phyloP scores from a whole-genome alignment of 768 basidiomycete species.

The Tephrocybe sp. region DNA sequence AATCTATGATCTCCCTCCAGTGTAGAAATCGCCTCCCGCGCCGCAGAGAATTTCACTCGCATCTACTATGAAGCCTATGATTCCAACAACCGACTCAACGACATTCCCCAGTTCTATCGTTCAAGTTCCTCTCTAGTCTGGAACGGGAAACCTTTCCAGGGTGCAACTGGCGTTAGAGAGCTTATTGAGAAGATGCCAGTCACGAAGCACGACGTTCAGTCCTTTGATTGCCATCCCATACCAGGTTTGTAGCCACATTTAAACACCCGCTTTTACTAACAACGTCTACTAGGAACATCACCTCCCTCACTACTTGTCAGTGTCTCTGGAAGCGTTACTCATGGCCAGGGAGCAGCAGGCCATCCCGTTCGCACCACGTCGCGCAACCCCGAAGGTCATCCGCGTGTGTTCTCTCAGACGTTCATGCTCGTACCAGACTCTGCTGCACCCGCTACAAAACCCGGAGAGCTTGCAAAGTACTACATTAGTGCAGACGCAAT shows the following conservation, averaged over 20 bases:
- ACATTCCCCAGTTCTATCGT: slow-evolving; percentile 82
- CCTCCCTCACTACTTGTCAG: slow-evolving; percentile 80
- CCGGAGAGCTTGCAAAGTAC: slow-evolving; percentile 79
- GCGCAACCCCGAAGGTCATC: slow-evolving; percentile 69
- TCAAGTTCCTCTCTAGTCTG: slow-evolving; percentile 74
- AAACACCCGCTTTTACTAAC: not conserved
- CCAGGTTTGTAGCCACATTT: slow-evolving; percentile 51
- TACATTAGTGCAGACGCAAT: slow-evolving; percentile 78
- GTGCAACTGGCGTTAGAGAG: slow-evolving; percentile 64
- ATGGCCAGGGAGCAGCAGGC: slow-evolving; percentile 59
- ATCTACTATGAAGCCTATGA: slow-evolving; percentile 85
- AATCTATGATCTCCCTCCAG: slow-evolving; percentile 37
- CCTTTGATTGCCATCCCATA: slow-evolving; percentile 89
- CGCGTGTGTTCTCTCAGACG: slow-evolving; percentile 85
- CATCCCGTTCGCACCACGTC: slow-evolving; percentile 54
- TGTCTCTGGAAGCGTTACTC: slow-evolving; percentile 78
- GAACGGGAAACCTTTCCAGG: slow-evolving; percentile 84
- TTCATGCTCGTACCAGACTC: slow-evolving; percentile 84
- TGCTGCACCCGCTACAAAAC: slow-evolving; percentile 57
- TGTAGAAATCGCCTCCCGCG: slow-evolving; percentile 82
- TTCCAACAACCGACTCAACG: slow-evolving; percentile 70
- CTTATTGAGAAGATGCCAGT: slow-evolving; percentile 72
- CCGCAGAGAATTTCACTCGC: slow-evolving; percentile 81
- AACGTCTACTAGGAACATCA: slow-evolving; percentile 53
- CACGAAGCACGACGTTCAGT: slow-evolving; percentile 84